Evolutionary conservation across 2,329 filamentous ascomycete genomes (phyloP).

Genomic region (Phialemoniopsis sp.): DNA sequence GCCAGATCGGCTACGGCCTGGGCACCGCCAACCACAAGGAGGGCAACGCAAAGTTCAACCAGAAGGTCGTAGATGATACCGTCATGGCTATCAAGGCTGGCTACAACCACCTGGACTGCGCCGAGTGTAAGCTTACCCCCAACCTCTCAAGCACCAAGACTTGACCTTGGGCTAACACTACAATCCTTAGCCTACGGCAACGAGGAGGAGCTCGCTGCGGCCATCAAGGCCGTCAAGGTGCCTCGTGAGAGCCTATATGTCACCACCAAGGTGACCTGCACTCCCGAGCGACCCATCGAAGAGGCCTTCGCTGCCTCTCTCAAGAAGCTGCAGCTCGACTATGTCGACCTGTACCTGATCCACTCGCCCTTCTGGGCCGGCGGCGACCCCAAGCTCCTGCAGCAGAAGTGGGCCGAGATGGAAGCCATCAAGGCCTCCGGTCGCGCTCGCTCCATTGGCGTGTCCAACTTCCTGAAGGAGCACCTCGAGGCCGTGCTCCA

Average conservation of each 20-base stretch:
- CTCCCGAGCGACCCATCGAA: slow-evolving; percentile 26
- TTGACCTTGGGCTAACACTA: neutral
- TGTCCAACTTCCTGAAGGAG: slow-evolving; percentile 66
- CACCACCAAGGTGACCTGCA: slow-evolving; percentile 52
- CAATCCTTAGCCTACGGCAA: slow-evolving; percentile 50
- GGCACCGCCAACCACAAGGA: slow-evolving; percentile 65
- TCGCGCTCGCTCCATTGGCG: slow-evolving; percentile 66
- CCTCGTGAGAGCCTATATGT: slow-evolving; percentile 67
- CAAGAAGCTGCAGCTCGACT: slow-evolving; percentile 61
- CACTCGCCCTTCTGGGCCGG: slow-evolving; percentile 53
- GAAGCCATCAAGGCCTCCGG: slow-evolving; percentile 65
- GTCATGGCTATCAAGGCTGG: slow-evolving; percentile 65
- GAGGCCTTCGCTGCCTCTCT: slow-evolving; percentile 57
- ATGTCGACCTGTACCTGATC: slow-evolving; percentile 68
- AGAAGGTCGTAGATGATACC: slow-evolving; percentile 42
- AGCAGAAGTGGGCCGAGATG: slow-evolving; percentile 53
- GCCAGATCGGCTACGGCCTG: slow-evolving; percentile 65
- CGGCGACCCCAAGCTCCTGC: slow-evolving; percentile 46
- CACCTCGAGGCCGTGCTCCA: slow-evolving; percentile 53
- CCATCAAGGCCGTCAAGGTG: slow-evolving; percentile 63
- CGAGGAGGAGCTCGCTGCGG: slow-evolving; percentile 66
- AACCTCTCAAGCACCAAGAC: neutral
- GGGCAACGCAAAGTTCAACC: slow-evolving; percentile 45
- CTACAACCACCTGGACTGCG: slow-evolving; percentile 71
- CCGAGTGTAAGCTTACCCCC: slow-evolving; percentile 50